phyloP scores from a whole-genome alignment of 306 rosid species.

The Vachellia collinsii region DNA sequence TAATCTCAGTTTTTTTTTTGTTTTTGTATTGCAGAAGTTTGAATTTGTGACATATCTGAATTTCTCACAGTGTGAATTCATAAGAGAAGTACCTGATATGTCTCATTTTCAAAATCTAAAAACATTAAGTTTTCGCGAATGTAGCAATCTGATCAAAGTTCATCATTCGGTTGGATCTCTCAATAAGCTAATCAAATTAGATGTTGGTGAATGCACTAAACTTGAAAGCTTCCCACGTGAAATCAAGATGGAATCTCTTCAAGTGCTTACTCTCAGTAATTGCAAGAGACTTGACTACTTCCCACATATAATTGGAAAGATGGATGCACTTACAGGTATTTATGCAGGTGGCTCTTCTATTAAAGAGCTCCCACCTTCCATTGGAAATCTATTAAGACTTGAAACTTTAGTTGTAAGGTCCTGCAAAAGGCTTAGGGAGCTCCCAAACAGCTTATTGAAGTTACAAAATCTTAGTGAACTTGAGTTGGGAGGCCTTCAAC shows the following conservation, averaged over 20 bases:
- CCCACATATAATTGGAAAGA: background rate
- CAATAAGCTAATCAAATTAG: too few relatives aligned
- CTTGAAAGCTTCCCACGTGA: background rate
- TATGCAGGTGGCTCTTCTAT: background rate
- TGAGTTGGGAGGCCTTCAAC: background rate
- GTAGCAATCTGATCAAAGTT: background rate
- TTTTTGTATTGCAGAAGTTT: background rate
- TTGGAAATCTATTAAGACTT: slow-evolving; percentile 4
- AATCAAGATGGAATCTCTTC: slow-evolving; percentile 18
- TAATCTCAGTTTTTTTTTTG: background rate
- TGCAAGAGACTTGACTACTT: background rate
- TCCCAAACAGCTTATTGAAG: background rate
- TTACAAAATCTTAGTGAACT: background rate
- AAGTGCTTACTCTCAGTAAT: background rate
- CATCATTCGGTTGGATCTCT: background rate
- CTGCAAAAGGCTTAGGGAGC: background rate
- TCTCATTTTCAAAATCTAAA: background rate
- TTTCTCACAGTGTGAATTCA: background rate
- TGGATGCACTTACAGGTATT: background rate
- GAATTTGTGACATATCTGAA: background rate
- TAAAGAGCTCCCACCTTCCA: background rate
- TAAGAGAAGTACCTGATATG: background rate
- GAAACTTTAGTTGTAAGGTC: background rate
- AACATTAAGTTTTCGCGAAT: background rate
- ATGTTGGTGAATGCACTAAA: background rate